Evolutionary conservation across 352 stramenopile genomes (phyloP).

Genomic region (Aphanomyces cochlioides): DNA sequence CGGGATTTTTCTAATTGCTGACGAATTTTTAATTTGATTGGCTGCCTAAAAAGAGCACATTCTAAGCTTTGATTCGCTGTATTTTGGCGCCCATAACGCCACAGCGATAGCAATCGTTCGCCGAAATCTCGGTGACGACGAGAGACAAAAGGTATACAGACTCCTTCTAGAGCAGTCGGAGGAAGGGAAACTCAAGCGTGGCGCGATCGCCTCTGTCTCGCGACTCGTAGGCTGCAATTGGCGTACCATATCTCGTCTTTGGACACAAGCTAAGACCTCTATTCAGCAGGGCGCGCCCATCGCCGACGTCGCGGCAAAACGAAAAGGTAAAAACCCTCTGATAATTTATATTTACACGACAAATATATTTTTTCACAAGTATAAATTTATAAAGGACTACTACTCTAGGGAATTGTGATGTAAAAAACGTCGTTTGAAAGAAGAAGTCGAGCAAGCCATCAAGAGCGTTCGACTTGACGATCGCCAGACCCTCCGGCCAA

Average conservation of each 20-base stretch:
- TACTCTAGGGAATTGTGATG: not conserved
- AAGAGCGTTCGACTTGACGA: not conserved
- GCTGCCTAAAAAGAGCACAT: constrained; percentile 29
- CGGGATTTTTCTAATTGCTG: not conserved
- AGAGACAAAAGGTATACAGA: not conserved
- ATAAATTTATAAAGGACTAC: too few relatives aligned
- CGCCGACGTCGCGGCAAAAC: not conserved
- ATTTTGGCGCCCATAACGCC: not conserved
- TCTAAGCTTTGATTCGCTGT: not conserved
- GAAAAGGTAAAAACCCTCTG: not conserved
- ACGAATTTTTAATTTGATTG: constrained; percentile 1
- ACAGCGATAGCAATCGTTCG: not conserved
- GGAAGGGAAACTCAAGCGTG: not conserved
- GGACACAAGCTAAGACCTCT: not conserved
- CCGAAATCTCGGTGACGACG: not conserved
- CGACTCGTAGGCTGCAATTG: not conserved
- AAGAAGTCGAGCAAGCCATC: too few relatives aligned
- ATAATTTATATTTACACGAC: not conserved
- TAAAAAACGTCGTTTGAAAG: not conserved
- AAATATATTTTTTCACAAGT: not conserved
- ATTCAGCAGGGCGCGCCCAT: not conserved
- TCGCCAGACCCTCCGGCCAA: not conserved
- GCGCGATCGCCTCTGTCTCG: not conserved
- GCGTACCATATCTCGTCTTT: not conserved
- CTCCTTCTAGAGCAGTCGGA: not conserved